phyloP scores from a whole-genome alignment of 2,329 filamentous ascomycete genomes.

The Knufia petricola region DNA sequence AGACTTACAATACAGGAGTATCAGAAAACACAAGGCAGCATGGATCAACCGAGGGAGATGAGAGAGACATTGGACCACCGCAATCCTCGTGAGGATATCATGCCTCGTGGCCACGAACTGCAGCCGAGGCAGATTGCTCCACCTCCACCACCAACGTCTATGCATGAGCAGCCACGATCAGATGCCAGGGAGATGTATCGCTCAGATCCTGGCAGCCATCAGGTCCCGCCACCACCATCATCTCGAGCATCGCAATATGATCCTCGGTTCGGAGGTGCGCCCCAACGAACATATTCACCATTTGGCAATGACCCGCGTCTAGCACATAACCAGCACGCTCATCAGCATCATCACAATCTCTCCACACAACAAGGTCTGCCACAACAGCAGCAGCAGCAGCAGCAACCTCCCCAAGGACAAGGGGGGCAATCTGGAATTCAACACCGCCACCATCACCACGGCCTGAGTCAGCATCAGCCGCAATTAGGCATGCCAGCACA shows the following conservation, averaged over 20 bases:
- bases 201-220: conserved; percentile 19
- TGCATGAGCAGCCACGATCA: conserved; percentile 21
- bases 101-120: neutral
- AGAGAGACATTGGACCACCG: conserved; percentile 1
- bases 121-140: conserved; percentile 4
- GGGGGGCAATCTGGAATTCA: neutral
- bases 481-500: conserved; percentile 1
- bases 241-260: conserved; percentile 2
- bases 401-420: conserved; percentile 7
- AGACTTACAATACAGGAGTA: conserved; percentile 21
- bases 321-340: conserved; percentile 12
- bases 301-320: conserved; percentile 7
- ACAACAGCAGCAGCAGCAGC: conserved; percentile 18
- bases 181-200: conserved; percentile 13
- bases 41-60: conserved; percentile 11
- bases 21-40: conserved; percentile 18
- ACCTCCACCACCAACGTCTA: conserved; percentile 19
- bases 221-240: conserved; percentile 19
- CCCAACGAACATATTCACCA: conserved; percentile 8
- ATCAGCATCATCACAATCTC: conserved; percentile 22
- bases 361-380: conserved; percentile 23
- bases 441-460: conserved; percentile 9
- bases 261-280: neutral
- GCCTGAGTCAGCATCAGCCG: conserved; percentile 2
- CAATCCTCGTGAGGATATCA: neutral